phyloP scores from a whole-genome alignment of 164 flowering plant genomes.

The Taxillus chinensis region DNA sequence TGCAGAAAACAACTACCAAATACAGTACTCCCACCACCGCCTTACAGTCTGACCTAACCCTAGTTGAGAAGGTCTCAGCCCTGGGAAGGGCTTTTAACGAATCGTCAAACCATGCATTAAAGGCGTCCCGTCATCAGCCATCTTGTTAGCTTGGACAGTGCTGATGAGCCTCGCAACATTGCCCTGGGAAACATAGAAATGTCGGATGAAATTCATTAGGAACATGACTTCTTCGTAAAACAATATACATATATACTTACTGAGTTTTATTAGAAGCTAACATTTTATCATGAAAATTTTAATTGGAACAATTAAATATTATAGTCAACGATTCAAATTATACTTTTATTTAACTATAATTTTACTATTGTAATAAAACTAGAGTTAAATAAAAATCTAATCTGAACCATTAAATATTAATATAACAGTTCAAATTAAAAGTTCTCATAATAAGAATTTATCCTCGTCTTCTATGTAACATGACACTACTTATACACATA shows the following conservation, averaged over 20 bases:
- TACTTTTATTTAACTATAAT: background rate
- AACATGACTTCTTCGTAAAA: no score
- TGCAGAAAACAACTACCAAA: no score
- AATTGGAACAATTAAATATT: background rate
- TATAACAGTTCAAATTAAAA: no score
- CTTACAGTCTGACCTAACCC: no score
- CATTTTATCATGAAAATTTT: background rate
- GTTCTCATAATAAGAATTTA: no score
- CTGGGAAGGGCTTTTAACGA: conserved; percentile 17
- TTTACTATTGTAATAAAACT: background rate
- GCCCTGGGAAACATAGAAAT: conserved; percentile 32
- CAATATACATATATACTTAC: background rate
- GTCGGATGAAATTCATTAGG: background rate
- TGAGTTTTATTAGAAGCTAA: no score
- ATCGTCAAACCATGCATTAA: conserved; percentile 45
- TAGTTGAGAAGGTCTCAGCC: no score
- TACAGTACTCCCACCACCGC: no score
- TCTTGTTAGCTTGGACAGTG: conserved; percentile 73
- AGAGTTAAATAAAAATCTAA: no score
- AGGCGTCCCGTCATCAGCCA: conserved; percentile 52
- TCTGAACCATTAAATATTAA: no score
- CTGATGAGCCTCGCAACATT: conserved; percentile 58
- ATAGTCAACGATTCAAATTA: background rate
- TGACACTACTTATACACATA: no score
- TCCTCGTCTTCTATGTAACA: no score